Percentiles rank a stretch among this genome's conserved stretches.
phyloP scores from a whole-genome alignment of 225 moss, liverwort and hornwort genomes.

The Pseudisothecium myosuroides region DNA sequence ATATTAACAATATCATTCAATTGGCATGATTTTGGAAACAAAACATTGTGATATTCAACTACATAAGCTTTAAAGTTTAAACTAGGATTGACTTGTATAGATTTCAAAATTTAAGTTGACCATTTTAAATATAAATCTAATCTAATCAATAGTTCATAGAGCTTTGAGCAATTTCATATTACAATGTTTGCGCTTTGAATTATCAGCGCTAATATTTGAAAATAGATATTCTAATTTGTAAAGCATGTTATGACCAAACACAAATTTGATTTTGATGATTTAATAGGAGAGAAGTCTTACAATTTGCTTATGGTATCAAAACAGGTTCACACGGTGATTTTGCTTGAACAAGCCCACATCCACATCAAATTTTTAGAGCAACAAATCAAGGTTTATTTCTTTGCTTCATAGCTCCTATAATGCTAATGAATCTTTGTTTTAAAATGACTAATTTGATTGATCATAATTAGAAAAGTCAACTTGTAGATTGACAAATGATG shows the following conservation, averaged over 20 bases:
- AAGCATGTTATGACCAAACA: background rate
- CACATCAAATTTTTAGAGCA: background rate
- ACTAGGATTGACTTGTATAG: background rate
- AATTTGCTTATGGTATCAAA: background rate
- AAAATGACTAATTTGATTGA: too few species aligned
- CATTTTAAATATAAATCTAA: background rate
- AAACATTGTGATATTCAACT: too few species aligned
- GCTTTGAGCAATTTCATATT: background rate
- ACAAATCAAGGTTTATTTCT: background rate
- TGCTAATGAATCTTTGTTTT: too few species aligned
- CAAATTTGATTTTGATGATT: background rate
- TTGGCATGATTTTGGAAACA: too few species aligned
- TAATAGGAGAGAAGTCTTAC: background rate
- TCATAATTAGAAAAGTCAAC: too few species aligned
- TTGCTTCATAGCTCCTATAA: background rate
- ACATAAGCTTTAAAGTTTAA: too few species aligned
- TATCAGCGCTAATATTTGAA: fast-evolving
- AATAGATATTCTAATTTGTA: background rate
- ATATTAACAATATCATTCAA: background rate
- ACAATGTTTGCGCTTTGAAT: background rate
- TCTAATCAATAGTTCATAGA: background rate
- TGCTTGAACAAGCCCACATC: background rate
- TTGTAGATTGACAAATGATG: background rate
- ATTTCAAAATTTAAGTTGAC: background rate
- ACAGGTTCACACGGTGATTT: background rate